These are phyloP conservation scores for Triangularia setosa DNA, from an alignment of 2,329 filamentous ascomycete genomes.

Conservation along the genomic window DNA sequence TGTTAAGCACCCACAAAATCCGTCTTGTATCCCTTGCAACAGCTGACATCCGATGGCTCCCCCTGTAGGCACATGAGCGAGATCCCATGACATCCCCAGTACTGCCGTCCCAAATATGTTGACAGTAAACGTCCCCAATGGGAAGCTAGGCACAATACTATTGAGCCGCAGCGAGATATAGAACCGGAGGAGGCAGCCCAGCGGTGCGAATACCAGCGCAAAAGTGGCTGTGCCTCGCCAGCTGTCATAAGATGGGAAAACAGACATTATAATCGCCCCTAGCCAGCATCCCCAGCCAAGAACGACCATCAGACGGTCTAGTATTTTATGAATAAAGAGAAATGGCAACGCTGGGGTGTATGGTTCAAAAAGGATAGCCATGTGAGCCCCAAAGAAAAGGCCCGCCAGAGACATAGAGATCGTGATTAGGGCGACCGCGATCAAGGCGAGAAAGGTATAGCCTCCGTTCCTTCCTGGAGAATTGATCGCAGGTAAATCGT, in stretches of 20 bases:
- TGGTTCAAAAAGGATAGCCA: slow-evolving; percentile 60
- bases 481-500: slow-evolving; percentile 49
- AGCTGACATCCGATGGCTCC: slow-evolving; percentile 60
- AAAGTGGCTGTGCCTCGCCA: slow-evolving; percentile 79
- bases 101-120: slow-evolving; percentile 76
- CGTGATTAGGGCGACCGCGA: slow-evolving; percentile 71
- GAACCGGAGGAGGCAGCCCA: slow-evolving; percentile 73
- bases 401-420: slow-evolving; percentile 66
- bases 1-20: slow-evolving; percentile 64
- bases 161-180: slow-evolving; percentile 72
- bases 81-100: slow-evolving; percentile 71
- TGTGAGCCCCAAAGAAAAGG: slow-evolving; percentile 68
- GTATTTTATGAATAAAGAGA: slow-evolving; percentile 49
- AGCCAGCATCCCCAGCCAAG: slow-evolving; percentile 75
- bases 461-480: slow-evolving; percentile 55
- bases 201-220: slow-evolving; percentile 74
- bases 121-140: slow-evolving; percentile 78
- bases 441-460: slow-evolving; percentile 76
- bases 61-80: slow-evolving; percentile 62
- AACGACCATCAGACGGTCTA: slow-evolving; percentile 62
- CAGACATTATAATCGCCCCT: slow-evolving; percentile 66
- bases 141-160: slow-evolving; percentile 61
- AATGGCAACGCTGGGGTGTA: slow-evolving; percentile 59
- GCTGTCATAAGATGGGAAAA: slow-evolving; percentile 62
- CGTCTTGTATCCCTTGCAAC: slow-evolving; percentile 60